These are phyloP conservation scores for Fraxinus xanthoxyloides DNA, from an alignment of 305 asterid species.

Conservation along the genomic window DNA sequence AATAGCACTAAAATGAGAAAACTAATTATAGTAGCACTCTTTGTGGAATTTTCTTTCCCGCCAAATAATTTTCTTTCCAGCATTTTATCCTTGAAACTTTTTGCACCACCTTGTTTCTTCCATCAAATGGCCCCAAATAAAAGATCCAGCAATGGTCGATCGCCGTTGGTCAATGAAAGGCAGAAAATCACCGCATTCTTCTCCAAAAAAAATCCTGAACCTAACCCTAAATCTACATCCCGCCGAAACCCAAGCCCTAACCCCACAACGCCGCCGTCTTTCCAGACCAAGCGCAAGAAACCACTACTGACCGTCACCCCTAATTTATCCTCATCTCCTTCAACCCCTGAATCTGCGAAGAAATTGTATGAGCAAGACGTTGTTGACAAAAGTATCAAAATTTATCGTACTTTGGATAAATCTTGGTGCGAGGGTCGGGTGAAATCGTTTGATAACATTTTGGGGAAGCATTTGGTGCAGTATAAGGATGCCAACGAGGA, in stretches of 20 bases:
- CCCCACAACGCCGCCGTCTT: constrained; percentile 52
- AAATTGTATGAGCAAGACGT: constrained; percentile 54
- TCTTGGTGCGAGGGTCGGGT: constrained; percentile 81
- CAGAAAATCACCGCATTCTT: constrained; percentile 81
- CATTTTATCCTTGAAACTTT: background rate
- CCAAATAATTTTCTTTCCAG: background rate
- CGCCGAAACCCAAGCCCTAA: constrained; percentile 32
- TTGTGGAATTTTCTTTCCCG: too few species aligned
- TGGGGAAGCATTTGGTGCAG: constrained; percentile 79
- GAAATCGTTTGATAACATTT: constrained; percentile 52
- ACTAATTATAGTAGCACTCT: too few species aligned
- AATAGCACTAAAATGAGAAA: background rate
- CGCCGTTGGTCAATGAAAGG: constrained; percentile 85
- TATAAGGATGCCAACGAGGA: constrained; percentile 93
- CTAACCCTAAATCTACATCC: constrained; percentile 34
- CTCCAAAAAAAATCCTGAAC: constrained; percentile 39
- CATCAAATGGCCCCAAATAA: constrained; percentile 52
- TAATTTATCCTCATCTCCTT: constrained; percentile 30
- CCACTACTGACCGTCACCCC: constrained; percentile 54
- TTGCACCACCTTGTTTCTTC: background rate
- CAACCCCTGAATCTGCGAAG: constrained; percentile 29
- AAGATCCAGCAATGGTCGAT: constrained; percentile 74
- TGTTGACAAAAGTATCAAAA: constrained; percentile 54
- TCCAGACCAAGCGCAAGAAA: constrained; percentile 44
- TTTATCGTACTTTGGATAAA: constrained; percentile 86